Evolutionary conservation across 331 rosid genomes (phyloP).

Genomic region (Saraca asoca): DNA sequence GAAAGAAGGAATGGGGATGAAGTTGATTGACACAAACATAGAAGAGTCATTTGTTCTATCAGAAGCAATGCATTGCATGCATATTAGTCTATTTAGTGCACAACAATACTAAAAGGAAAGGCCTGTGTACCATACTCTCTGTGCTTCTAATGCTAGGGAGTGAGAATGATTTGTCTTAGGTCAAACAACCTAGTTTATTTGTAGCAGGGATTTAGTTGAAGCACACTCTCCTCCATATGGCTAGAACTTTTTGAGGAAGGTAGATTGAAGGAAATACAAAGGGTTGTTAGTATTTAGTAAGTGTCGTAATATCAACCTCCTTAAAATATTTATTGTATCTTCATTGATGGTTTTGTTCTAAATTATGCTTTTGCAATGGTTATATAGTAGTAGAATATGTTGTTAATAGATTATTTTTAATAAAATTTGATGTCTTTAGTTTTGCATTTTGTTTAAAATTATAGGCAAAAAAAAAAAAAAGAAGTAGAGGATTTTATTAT

Average conservation of each 20-base stretch:
- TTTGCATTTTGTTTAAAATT: too few relatives aligned
- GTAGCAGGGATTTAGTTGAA: neutral
- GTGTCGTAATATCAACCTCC: too few relatives aligned
- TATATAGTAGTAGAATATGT: constrained; percentile 51
- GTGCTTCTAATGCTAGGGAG: constrained; percentile 19
- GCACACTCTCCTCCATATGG: constrained; percentile 16
- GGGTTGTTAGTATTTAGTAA: too few relatives aligned
- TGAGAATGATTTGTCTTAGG: constrained; percentile 1
- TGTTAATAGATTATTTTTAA: constrained; percentile 36
- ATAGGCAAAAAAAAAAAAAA: too few relatives aligned
- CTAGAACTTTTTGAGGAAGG: too few relatives aligned
- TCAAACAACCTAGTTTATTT: constrained; percentile 25
- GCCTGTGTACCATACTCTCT: constrained; percentile 40
- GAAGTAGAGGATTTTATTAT: too few relatives aligned
- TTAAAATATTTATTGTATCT: too few relatives aligned
- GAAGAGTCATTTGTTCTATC: neutral
- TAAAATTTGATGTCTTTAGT: constrained; percentile 29
- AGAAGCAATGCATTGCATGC: constrained; percentile 36
- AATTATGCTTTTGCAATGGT: constrained; percentile 19
- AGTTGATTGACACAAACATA: constrained; percentile 33
- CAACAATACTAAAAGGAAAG: too few relatives aligned
- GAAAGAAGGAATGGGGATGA: constrained; percentile 33
- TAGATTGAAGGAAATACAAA: too few relatives aligned
- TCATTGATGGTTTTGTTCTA: too few relatives aligned
- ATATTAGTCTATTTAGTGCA: too few relatives aligned